phyloP scores from a whole-genome alignment of 2,329 filamentous ascomycete genomes.

The Penicillium sp. region DNA sequence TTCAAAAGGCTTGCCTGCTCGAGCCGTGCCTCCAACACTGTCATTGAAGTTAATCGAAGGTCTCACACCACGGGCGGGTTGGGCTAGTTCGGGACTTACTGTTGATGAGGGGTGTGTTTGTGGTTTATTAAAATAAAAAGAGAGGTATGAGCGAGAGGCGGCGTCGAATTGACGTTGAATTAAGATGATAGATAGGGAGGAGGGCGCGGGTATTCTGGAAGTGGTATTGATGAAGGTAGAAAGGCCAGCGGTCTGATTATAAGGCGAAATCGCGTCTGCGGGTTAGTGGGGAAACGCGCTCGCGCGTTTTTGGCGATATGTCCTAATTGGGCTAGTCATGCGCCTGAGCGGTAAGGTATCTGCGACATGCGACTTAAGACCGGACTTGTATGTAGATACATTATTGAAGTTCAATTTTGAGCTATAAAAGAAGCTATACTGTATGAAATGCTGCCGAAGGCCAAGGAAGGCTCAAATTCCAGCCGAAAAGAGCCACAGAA shows the following conservation, averaged over 20 bases:
- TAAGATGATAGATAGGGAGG: not conserved
- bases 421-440: not conserved
- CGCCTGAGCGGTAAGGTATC: constrained; percentile 21
- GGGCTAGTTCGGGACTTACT: constrained; percentile 24
- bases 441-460: not conserved
- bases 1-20: constrained; percentile 92
- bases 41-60: constrained; percentile 14
- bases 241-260: constrained; percentile 21
- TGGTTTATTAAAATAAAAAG: constrained; percentile 2
- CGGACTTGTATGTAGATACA: not conserved
- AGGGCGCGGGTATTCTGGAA: constrained; percentile 2
- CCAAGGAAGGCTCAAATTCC: not conserved
- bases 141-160: not conserved
- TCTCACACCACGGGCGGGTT: not conserved
- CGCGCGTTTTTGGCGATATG: constrained; percentile 31
- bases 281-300: constrained; percentile 31
- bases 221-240: constrained; percentile 15
- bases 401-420: not conserved
- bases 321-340: constrained; percentile 22
- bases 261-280: constrained; percentile 27
- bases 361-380: not conserved
- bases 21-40: constrained; percentile 94
- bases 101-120: constrained; percentile 22
- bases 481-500: not conserved
- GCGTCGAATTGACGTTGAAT: not conserved